Evolutionary conservation across 1,284 basidiomycete species (phyloP), one percentile per base, ranked within the genome.

Genomic region (Ceratobasidium sp.): DNA sequence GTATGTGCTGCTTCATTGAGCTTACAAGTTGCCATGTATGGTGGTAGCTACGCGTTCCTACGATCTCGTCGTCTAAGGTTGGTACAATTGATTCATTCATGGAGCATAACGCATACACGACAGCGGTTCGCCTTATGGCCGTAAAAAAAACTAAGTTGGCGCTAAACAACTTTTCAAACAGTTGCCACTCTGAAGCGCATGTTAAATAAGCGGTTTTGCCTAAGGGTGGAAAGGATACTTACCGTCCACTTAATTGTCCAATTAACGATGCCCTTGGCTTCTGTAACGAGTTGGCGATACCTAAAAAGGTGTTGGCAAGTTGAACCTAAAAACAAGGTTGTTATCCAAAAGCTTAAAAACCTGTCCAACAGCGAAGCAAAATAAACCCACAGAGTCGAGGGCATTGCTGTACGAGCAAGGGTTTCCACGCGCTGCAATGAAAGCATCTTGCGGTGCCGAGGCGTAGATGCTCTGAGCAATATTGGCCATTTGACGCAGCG

Each of bases 221-320:
- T 33, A 33, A 33, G 33, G 33, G 33, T 33, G 33, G 33, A 33
- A 33, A 33, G 33, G 33, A 33, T 33, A 62, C 38, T 57, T 48
- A 71, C 69, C 69, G 56, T 59, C 69, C 69, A 26, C 38, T 56
- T 26, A 17, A 48, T 17, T 61, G 42, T 46, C 42, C 59, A 17
- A 61, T 83, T 71, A 90, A 79, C 17, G 87, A 84, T 73, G 88
- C 91, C 78, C 90, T 84, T 0, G 89, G 87, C 81, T 90, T 91
- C 79, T 87, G 84, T 82, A 91, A 82, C 10, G 90, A 91, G 48
- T 90, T 89, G 0, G 90, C 90, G 57, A 91, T 87, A 9, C 88
- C 88, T 20, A 91, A 82, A 86, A 92, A 92, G 0, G 91, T 90
- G 78, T 90, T 85, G 0, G 90, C 87, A 0, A 91, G 87, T 80